phyloP scores from a whole-genome alignment of 1,284 basidiomycete species.

The Volvariella surrecta region DNA sequence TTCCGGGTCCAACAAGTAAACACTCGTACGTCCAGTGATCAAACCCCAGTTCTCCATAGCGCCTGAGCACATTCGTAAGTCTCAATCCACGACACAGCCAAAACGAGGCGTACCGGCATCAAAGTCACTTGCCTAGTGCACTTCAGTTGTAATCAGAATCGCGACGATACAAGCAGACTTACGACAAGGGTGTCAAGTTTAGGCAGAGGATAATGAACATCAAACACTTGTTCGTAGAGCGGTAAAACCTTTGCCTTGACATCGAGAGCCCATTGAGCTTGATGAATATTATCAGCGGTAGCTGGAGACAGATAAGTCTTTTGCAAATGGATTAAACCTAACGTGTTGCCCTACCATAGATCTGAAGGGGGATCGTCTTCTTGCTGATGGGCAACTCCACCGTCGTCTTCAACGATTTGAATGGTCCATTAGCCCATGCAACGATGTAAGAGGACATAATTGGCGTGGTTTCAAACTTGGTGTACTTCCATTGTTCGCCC shows the following conservation, averaged over 20 bases:
- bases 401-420: constrained; percentile 66
- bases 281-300: constrained; percentile 82
- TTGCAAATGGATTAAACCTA: not conserved
- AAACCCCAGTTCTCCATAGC: constrained; percentile 98
- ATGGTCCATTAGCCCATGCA: constrained; percentile 85
- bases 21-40: constrained; percentile 84
- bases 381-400: constrained; percentile 81
- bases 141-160: not conserved
- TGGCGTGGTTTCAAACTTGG: constrained; percentile 71
- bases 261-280: constrained; percentile 80
- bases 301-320: constrained; percentile 31
- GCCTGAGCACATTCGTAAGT: constrained; percentile 28
- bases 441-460: constrained; percentile 90
- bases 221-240: constrained; percentile 90
- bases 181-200: constrained; percentile 87
- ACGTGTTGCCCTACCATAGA: constrained; percentile 53
- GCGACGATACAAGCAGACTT: constrained; percentile 16
- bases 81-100: too few relatives aligned
- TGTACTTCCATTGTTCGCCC: constrained; percentile 69
- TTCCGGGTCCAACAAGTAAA: constrained; percentile 77
- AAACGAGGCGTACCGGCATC: constrained; percentile 51
- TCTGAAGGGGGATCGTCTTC: constrained; percentile 74
- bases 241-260: constrained; percentile 84
- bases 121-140: constrained; percentile 66
- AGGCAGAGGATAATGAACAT: constrained; percentile 86